Evolutionary conservation across 768 basidiomycete genomes (phyloP), one percentile per base, ranked within the genome.

Genomic region (Russula lepida): DNA sequence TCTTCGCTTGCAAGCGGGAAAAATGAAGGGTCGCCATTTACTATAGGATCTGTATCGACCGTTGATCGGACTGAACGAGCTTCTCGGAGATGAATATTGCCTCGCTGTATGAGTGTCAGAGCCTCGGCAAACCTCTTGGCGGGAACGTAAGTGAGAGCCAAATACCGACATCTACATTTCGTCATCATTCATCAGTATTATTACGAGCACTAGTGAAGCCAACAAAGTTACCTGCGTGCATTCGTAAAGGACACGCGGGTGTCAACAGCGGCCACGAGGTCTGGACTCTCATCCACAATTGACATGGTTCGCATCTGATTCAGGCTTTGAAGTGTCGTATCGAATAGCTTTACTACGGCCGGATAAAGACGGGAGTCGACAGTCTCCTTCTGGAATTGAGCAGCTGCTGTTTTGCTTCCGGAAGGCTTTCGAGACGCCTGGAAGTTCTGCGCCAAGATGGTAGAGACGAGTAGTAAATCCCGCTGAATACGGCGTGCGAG

Each of bases 401-500:
- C 69, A 23, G 63, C 54, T 5, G 15, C 30, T 0, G 55, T 37
- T 66, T 62, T 65, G 46, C 48, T 27, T 63, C 56, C 46, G 47
- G 25, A 67, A 68, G 39, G 56, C 69, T 39, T 72, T 35, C 66
- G 64, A 7, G 69, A 62, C 2, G 67, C 37, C 28, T 65, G 68
- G 17, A 63, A 47, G 28, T 56, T 73, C 59, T 80, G 79, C 6
- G 75, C 69, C 43, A 88, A 76, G 3, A 86, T 77, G 2, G 87
- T 83, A 25, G 81, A 81, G 62, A 88, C 80, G 51, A 97, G 81
- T 25, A 93, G 80, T 4, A 92, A 79, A 69, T 98, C 95, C 17
- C 95, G 87, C 69, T 93, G 84, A 54, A 92, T 92, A 9, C 95
- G 89, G 54, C 86, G 82, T 21, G 90, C 84, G 53, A 97, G 81